These are phyloP conservation scores for Ascochyta viciae-villosae DNA, from an alignment of 2,329 filamentous ascomycete genomes.

Conservation along the genomic window DNA sequence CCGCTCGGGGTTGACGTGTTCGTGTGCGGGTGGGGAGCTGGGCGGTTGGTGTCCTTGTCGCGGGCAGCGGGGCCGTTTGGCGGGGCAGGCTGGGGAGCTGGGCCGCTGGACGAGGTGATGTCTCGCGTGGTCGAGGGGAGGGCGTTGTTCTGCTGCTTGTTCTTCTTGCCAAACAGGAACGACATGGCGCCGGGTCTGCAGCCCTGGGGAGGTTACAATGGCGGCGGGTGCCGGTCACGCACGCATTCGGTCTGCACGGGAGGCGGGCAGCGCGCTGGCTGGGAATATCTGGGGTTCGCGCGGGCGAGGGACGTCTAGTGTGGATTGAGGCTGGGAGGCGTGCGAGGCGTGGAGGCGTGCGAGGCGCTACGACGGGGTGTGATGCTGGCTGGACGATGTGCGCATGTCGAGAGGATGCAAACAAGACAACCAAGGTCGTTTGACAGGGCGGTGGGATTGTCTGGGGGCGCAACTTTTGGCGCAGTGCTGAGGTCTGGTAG, in stretches of 20 bases:
- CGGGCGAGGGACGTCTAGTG: conserved; percentile 19
- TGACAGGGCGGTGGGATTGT: conserved; percentile 3
- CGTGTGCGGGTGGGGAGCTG: conserved; percentile 32
- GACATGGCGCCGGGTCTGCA: conserved; percentile 52
- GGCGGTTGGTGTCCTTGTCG: conserved; percentile 47
- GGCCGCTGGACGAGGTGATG: conserved; percentile 63
- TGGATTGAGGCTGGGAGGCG: conserved; percentile 15
- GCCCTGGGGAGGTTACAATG: conserved; percentile 27
- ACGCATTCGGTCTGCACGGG: conserved; percentile 40
- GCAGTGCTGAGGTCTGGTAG: conserved; percentile 8
- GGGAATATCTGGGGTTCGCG: conserved; percentile 1
- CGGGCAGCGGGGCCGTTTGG: conserved; percentile 35
- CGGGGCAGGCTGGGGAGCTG: conserved; percentile 51
- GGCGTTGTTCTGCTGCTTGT: conserved; percentile 49
- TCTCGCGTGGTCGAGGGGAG: conserved; percentile 64
- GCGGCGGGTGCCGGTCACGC: conserved; percentile 32
- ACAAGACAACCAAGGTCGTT: background rate
- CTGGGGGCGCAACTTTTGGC: conserved; percentile 7
- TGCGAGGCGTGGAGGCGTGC: conserved; percentile 2
- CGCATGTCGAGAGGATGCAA: conserved; percentile 5
- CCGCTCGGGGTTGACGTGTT: conserved; percentile 76
- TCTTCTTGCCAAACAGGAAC: conserved; percentile 61
- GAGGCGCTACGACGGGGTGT: background rate
- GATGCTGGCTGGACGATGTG: conserved; percentile 2
- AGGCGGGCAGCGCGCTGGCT: conserved; percentile 16